Conservation (phyloP, 352 stramenopile genomes). For the Peronospora tabacina region DNA sequence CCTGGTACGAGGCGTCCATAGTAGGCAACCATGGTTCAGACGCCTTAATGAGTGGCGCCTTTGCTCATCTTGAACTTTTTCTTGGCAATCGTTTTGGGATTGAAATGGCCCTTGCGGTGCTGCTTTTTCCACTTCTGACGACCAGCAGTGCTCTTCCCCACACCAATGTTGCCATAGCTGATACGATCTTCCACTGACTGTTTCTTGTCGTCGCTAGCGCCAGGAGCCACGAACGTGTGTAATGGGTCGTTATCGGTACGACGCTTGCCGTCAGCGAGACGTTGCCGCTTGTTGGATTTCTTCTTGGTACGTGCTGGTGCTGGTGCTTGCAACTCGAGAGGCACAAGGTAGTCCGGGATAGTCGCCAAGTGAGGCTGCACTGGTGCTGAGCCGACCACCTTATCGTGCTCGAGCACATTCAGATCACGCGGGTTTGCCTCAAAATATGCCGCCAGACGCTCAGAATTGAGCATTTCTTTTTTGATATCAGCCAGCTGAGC, state of each 20-base stretch:
- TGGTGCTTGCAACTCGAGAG: slow-evolving; percentile 89
- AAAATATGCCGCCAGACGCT: slow-evolving; percentile 95
- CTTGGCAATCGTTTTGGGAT: slow-evolving; percentile 86
- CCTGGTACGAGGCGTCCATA: slow-evolving; percentile 2
- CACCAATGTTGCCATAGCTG: slow-evolving; percentile 84
- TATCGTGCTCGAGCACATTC: slow-evolving; percentile 95
- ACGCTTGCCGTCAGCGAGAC: slow-evolving; percentile 59
- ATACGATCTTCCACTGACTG: slow-evolving; percentile 72
- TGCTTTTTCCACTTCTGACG: slow-evolving; percentile 91
- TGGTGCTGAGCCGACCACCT: slow-evolving; percentile 88
- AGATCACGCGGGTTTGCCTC: slow-evolving; percentile 93
- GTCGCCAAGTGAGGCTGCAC: slow-evolving; percentile 92
- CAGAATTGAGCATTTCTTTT: slow-evolving; percentile 97
- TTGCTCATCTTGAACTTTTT: slow-evolving; percentile 71
- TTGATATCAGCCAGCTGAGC: slow-evolving; percentile 93
- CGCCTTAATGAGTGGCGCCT: slow-evolving; percentile 48
- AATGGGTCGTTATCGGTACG: slow-evolving; percentile 95
- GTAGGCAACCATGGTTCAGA: slow-evolving; percentile 6
- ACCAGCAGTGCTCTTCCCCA: slow-evolving; percentile 89
- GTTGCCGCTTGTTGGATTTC: slow-evolving; percentile 66
- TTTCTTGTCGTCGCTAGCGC: slow-evolving; percentile 45
- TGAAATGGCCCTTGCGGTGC: slow-evolving; percentile 89
- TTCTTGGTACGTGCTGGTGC: slow-evolving; percentile 57
- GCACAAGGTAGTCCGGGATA: slow-evolving; percentile 97
- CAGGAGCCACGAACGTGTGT: slow-evolving; percentile 87